A percentile compares a stretch with the other conserved stretches of the same genome.
Conservation (phyloP, 1,284 basidiomycete species). For the Pterulicium gracile region DNA sequence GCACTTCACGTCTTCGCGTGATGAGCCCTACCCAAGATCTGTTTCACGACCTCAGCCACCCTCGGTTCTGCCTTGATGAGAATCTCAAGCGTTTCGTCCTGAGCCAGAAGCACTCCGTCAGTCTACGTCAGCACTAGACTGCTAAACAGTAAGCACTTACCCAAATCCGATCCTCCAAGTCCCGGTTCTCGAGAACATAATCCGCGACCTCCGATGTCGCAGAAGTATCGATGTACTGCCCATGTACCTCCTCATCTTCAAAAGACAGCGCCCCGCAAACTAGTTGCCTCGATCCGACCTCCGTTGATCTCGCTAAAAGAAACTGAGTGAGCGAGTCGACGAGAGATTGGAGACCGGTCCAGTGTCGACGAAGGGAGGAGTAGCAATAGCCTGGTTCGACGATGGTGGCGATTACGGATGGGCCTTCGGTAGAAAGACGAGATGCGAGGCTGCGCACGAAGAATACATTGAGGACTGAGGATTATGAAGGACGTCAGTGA, state of each 20-base stretch:
- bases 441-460: constrained; percentile 23
- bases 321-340: background rate
- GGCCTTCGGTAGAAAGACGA: constrained; percentile 14
- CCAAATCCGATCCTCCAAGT: background rate
- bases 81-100: background rate
- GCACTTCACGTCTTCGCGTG: too few relatives aligned
- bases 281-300: background rate
- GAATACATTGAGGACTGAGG: constrained; percentile 20
- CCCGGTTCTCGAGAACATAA: background rate
- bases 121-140: too few relatives aligned
- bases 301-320: background rate
- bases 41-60: background rate
- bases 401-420: constrained; percentile 20
- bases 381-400: constrained; percentile 24
- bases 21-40: too few relatives aligned
- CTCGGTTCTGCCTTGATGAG: background rate
- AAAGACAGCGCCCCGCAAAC: background rate
- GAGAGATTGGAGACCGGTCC: background rate
- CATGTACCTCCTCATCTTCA: background rate
- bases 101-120: too few relatives aligned
- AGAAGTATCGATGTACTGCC: background rate
- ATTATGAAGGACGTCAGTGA: too few relatives aligned
- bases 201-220: background rate
- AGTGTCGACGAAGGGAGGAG: constrained; percentile 12
- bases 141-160: background rate